Base-by-base conservation (phyloP, 116 monocot species). In the Cymodocea nodosa region DNA sequence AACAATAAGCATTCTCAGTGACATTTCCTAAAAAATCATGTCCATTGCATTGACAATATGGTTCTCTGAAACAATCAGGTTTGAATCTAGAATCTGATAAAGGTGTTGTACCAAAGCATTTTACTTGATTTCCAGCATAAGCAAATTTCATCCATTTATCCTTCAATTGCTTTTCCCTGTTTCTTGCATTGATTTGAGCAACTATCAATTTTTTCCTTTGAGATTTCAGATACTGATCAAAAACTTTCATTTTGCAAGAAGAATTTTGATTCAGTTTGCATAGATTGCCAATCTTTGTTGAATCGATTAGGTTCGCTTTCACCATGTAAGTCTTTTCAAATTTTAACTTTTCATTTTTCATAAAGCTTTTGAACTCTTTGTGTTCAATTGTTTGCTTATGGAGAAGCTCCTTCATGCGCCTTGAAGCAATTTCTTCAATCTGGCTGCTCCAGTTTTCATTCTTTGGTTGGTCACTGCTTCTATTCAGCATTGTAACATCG, bases 91-190 rank as follows among this genome's bases (percentile, higher is more conserved):
- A 52, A 54, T 36, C 0, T 35, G 67, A 54, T 48, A 67, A 54
- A 54, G 67, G 67, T 52, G 54, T 65, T 65, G 64, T 15, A 53
- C 53, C 54, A 67, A 67, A 67, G 17, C 52, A 10, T 54, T 9
- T 36, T 22, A 48, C 67, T 54, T 52, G 36, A 35, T 67, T 54
- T 51, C 53, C 67, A 34, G 15, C 17, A 18, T 35, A 34, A 37
- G 53, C 67, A 67, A 53, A 53, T 35, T 34, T 11, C 67, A 67
- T 24, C 67, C 67, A 67, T 36, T 67, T 52, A 2, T 67, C 19
- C 35, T 67, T 67, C 19, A 67, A 67, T 34, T 24, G 5, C 49
- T 54, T 67, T 48, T 67, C 67, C 35, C 54, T 54, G 15, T 67
- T 54, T 67, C 67, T 52, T 13, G 52, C 50, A 4, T 34, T 11